Conservation (phyloP, 1,139 yeast genomes). For the Suhomyces wounanorum region DNA sequence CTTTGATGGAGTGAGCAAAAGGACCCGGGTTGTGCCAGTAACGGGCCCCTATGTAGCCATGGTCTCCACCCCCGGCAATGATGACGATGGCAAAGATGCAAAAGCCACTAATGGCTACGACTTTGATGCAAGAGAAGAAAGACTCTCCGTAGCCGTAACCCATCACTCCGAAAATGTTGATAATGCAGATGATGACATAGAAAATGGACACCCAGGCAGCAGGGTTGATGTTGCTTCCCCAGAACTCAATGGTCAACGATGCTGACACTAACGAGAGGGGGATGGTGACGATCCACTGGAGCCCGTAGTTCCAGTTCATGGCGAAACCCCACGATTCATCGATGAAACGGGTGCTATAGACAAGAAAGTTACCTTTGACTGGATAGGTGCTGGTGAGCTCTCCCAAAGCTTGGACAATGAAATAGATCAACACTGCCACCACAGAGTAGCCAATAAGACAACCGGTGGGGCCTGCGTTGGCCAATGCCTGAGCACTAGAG, state of each 20-base stretch:
- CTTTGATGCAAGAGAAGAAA: conserved; percentile 23
- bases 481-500: conserved; percentile 26
- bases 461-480: conserved; percentile 25
- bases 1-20: conserved; percentile 25
- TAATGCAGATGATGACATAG: conserved; percentile 22
- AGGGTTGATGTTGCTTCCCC: conserved; percentile 22
- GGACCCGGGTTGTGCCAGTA: conserved; percentile 26
- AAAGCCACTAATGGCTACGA: conserved; percentile 25
- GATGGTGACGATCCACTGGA: conserved; percentile 27
- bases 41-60: conserved; percentile 24
- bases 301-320: conserved; percentile 27
- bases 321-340: conserved; percentile 30
- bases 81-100: conserved; percentile 24
- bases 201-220: conserved; percentile 27
- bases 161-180: conserved; percentile 22
- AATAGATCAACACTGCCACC: conserved; percentile 23
- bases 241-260: conserved; percentile 24
- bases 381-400: conserved; percentile 25
- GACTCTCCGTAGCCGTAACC: conserved; percentile 26
- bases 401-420: conserved; percentile 25
- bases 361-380: conserved; percentile 25
- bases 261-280: conserved; percentile 28
- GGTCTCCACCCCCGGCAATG: conserved; percentile 22
- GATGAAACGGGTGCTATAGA: conserved; percentile 25
- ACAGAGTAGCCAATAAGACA: conserved; percentile 25